phyloP scores from a whole-genome alignment of 495 filamentous ascomycete genomes.

The Lasiosphaeris hirsuta region DNA sequence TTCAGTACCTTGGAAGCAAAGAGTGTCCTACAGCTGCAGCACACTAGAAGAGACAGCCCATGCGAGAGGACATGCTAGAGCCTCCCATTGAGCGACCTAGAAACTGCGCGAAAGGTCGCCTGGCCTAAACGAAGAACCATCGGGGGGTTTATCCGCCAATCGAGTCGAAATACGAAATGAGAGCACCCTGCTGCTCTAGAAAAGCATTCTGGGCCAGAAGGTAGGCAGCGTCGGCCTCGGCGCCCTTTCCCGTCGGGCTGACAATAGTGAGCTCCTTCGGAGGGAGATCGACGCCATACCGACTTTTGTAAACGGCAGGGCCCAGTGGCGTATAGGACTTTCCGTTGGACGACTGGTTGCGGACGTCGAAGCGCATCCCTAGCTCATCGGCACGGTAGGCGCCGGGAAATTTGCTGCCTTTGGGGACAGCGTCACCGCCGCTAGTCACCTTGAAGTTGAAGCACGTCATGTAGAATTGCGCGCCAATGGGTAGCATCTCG shows the following conservation, averaged over 20 bases:
- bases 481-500: conserved; percentile 31
- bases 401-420: conserved; percentile 51
- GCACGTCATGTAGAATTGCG: conserved; percentile 66
- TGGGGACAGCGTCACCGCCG: conserved; percentile 47
- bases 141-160: conserved; percentile 7
- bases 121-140: too few relatives aligned
- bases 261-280: neutral
- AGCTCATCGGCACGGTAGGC: conserved; percentile 45
- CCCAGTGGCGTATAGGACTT: conserved; percentile 20
- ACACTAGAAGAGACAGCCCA: too few relatives aligned
- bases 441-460: conserved; percentile 62
- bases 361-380: conserved; percentile 6
- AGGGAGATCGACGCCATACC: conserved; percentile 1
- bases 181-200: conserved; percentile 4
- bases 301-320: conserved; percentile 1
- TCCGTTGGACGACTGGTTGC: conserved; percentile 34
- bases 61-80: too few relatives aligned
- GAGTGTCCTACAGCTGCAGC: too few relatives aligned
- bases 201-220: conserved; percentile 3
- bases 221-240: conserved; percentile 7
- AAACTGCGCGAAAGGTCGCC: too few relatives aligned
- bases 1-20: too few relatives aligned
- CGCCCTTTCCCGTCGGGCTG: conserved; percentile 9
- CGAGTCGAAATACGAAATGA: conserved; percentile 14
- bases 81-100: too few relatives aligned